Conservation (phyloP, 345 rosid species). For the Trapa incisa region DNA sequence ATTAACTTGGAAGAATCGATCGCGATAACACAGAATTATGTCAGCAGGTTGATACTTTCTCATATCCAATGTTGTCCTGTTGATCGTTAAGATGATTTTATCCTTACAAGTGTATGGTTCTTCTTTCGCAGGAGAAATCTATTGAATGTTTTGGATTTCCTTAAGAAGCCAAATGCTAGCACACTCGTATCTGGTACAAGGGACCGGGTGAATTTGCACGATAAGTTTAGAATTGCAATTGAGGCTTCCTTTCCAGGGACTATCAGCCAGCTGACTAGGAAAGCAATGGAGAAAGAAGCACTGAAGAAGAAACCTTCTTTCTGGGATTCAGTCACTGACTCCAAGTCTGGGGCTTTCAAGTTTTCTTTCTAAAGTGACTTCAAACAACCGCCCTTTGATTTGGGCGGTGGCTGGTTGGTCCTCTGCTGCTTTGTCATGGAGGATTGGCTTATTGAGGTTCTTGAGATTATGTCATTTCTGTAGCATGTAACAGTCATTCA, state of each 20-base stretch:
- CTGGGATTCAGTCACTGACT: conserved; percentile 71
- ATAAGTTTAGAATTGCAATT: conserved; percentile 59
- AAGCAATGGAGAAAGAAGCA: conserved; percentile 42
- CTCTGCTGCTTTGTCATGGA: neutral
- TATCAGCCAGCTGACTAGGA: conserved; percentile 33
- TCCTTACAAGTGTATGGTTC: neutral
- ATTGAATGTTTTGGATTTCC: conserved; percentile 70
- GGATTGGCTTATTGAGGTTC: neutral
- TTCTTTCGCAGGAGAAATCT: conserved; percentile 64
- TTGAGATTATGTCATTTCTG: neutral
- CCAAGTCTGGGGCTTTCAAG: conserved; percentile 68
- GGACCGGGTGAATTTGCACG: conserved; percentile 66
- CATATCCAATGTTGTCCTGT: neutral
- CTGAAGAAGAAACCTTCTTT: conserved; percentile 48
- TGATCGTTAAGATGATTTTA: neutral
- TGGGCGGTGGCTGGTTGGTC: neutral
- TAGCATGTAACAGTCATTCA: neutral
- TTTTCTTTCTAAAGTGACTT: conserved; percentile 35
- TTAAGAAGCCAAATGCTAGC: conserved; percentile 75
- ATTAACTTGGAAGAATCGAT: conserved; percentile 89
- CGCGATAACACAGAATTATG: conserved; percentile 91
- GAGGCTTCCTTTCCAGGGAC: conserved; percentile 56
- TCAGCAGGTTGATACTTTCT: conserved; percentile 51
- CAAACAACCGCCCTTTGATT: neutral
- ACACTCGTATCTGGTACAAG: conserved; percentile 76